A percentile compares a stretch with the other conserved stretches of the same genome.
phyloP scores from a whole-genome alignment of 2,329 filamentous ascomycete genomes.

The Fusarium sororula region DNA sequence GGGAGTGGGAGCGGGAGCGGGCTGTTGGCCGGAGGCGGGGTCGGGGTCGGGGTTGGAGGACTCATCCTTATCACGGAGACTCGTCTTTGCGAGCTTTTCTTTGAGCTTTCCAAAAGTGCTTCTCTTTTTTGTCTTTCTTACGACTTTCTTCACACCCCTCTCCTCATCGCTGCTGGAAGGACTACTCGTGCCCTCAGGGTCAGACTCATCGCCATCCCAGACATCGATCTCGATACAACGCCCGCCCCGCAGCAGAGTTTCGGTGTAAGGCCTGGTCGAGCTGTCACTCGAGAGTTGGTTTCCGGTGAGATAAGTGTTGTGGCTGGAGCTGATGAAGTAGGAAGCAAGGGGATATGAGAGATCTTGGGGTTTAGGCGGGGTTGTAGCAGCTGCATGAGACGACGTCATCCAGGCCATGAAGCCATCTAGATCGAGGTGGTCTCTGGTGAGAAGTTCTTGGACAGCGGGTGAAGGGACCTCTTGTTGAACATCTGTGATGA shows the following conservation, averaged over 20 bases:
- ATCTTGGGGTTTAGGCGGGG: slow-evolving; percentile 54
- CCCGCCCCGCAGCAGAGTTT: slow-evolving; percentile 83
- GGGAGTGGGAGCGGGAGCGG: background rate
- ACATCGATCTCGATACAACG: slow-evolving; percentile 95
- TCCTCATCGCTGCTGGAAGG: slow-evolving; percentile 58
- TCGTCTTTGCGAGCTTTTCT: slow-evolving; percentile 63
- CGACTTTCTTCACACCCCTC: slow-evolving; percentile 58
- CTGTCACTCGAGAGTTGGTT: slow-evolving; percentile 88
- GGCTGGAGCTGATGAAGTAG: slow-evolving; percentile 94
- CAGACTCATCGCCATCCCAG: slow-evolving; percentile 87
- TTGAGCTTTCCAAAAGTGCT: slow-evolving; percentile 71
- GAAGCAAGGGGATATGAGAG: slow-evolving; percentile 84
- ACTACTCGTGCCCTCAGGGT: slow-evolving; percentile 55
- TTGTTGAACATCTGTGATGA: slow-evolving; percentile 58
- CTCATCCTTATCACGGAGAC: slow-evolving; percentile 51
- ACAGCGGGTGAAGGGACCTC: slow-evolving; percentile 47
- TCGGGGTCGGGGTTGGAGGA: background rate
- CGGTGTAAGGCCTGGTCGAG: slow-evolving; percentile 87
- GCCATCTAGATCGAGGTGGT: slow-evolving; percentile 55
- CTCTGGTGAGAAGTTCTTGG: slow-evolving; percentile 38
- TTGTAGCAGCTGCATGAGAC: slow-evolving; percentile 53
- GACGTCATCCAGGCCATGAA: slow-evolving; percentile 69
- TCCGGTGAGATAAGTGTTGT: slow-evolving; percentile 93
- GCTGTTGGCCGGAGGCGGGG: background rate
- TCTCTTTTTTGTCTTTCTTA: slow-evolving; percentile 62